Conservation (phyloP, 139 green algal species). For the Picocystis salinarum region DNA sequence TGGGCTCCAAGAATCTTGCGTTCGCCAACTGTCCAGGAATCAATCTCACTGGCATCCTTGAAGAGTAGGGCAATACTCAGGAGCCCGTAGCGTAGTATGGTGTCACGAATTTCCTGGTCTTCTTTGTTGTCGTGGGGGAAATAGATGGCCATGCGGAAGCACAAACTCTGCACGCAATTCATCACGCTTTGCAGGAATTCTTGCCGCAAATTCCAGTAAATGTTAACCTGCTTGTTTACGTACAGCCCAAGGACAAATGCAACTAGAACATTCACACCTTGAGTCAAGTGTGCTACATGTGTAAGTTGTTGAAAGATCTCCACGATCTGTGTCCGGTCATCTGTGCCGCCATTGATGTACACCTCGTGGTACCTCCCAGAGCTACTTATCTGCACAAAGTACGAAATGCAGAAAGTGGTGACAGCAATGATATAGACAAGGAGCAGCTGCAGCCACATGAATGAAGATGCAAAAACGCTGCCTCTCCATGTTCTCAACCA, state of each 20-base stretch:
- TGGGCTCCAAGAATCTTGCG: neutral
- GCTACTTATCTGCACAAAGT: neutral
- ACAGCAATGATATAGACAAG: neutral
- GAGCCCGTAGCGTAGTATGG: neutral
- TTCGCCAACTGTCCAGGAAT: slow-evolving; percentile 1
- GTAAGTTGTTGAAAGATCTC: slow-evolving; percentile 1
- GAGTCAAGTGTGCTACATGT: neutral
- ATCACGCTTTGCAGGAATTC: slow-evolving; percentile 2
- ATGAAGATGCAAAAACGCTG: neutral
- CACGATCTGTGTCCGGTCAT: neutral
- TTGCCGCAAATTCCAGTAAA: slow-evolving; percentile 2
- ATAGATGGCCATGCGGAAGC: neutral
- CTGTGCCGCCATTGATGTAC: too few relatives aligned
- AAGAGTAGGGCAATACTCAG: slow-evolving; percentile 2
- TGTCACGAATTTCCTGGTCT: neutral
- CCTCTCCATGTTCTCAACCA: neutral
- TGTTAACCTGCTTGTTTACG: slow-evolving; percentile 1
- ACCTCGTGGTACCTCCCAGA: neutral
- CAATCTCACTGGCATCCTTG: slow-evolving; percentile 2
- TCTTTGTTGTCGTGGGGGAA: slow-evolving; percentile 2
- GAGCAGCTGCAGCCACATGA: slow-evolving; percentile 4
- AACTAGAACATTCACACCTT: neutral
- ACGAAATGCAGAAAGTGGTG: neutral
- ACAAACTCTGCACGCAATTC: neutral
- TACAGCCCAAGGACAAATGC: slow-evolving; percentile 1